These are phyloP conservation scores for Rhynchospora tenuis DNA, from an alignment of 176 grass and related monocot species.

Conservation along the genomic window DNA sequence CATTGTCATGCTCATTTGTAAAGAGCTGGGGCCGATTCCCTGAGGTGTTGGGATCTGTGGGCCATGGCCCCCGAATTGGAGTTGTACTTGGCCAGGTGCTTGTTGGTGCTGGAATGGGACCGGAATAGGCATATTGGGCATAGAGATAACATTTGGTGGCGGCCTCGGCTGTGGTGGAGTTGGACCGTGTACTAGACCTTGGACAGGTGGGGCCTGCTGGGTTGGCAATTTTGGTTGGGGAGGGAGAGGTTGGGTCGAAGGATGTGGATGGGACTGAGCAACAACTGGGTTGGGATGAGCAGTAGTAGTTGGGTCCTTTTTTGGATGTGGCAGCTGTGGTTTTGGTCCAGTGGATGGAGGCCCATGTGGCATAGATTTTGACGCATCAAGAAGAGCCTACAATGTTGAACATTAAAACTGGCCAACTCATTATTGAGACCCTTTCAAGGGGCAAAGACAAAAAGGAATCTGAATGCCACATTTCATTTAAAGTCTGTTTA, in stretches of 20 bases:
- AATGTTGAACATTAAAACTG: slow-evolving; percentile 8
- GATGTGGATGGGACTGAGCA: slow-evolving; percentile 20
- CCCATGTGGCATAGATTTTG: slow-evolving; percentile 29
- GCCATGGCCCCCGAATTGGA: slow-evolving; percentile 50
- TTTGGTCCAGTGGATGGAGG: slow-evolving; percentile 38
- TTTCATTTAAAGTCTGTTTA: slow-evolving; percentile 49
- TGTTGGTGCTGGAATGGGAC: slow-evolving; percentile 50
- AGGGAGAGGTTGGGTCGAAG: slow-evolving; percentile 7
- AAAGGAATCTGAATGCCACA: slow-evolving; percentile 51
- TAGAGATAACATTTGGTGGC: slow-evolving; percentile 32
- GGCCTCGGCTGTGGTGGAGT: slow-evolving; percentile 34
- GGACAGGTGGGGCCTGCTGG: slow-evolving; percentile 11
- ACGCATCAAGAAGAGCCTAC: slow-evolving; percentile 45
- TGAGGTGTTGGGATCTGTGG: slow-evolving; percentile 46
- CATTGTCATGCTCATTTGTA: slow-evolving; percentile 68
- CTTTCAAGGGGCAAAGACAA: not conserved
- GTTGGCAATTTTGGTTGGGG: slow-evolving; percentile 44
- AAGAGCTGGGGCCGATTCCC: slow-evolving; percentile 46
- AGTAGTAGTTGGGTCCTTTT: slow-evolving; percentile 4
- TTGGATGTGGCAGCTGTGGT: slow-evolving; percentile 36
- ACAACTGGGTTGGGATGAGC: not conserved
- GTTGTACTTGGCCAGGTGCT: slow-evolving; percentile 19
- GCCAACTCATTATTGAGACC: slow-evolving; percentile 11
- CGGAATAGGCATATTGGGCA: slow-evolving; percentile 28
- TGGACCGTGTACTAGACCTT: slow-evolving; percentile 7